Conservation (phyloP, 1,139 yeast species). For the Suhomyces bolitotheri region DNA sequence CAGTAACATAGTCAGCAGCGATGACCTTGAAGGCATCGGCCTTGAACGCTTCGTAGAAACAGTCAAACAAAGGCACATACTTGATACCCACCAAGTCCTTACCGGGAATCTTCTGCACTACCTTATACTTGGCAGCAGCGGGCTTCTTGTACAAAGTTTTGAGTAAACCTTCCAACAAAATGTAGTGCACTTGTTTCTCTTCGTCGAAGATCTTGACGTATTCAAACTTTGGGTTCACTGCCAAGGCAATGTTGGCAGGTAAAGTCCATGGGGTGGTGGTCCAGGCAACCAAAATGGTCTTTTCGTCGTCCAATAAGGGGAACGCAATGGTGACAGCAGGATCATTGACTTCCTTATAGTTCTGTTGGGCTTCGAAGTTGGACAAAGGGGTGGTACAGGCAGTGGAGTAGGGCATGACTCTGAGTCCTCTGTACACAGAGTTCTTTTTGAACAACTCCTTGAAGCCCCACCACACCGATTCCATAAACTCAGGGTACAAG, state of each 20-base stretch:
- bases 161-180: constrained; percentile 77
- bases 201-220: constrained; percentile 91
- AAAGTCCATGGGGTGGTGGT: constrained; percentile 99
- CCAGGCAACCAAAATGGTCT: constrained; percentile 91
- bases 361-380: constrained; percentile 97
- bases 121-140: constrained; percentile 79
- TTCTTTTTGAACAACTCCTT: constrained; percentile 80
- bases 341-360: constrained; percentile 94
- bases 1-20: constrained; percentile 79
- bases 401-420: constrained; percentile 98
- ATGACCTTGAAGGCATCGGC: constrained; percentile 82
- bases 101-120: constrained; percentile 80
- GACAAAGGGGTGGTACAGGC: constrained; percentile 96
- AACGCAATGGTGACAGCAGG: constrained; percentile 95
- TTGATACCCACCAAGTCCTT: constrained; percentile 72
- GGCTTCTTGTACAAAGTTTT: constrained; percentile 91
- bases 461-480: constrained; percentile 99
- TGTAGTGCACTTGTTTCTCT: constrained; percentile 75
- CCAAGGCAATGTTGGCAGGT: constrained; percentile 89
- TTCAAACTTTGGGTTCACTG: constrained; percentile 89
- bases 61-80: constrained; percentile 82
- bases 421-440: constrained; percentile 88
- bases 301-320: constrained; percentile 75
- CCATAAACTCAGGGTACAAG: constrained; percentile 93
- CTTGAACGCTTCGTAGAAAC: constrained; percentile 72